phyloP scores from a whole-genome alignment of 441 rosid genomes.

The Erysimum pusillum region DNA sequence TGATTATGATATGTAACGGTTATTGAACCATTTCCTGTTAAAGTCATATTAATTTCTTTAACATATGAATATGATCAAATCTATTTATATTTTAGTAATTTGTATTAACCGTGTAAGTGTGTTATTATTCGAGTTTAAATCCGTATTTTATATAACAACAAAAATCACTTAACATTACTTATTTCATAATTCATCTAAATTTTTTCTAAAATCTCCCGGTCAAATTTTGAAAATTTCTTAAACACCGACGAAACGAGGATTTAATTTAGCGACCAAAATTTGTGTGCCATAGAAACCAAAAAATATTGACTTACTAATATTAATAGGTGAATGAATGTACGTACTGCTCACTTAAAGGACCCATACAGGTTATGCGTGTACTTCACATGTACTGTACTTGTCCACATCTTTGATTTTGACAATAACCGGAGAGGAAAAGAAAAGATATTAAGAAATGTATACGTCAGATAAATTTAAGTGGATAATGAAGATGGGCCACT shows the following conservation, averaged over 20 bases:
- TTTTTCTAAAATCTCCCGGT: too few relatives aligned
- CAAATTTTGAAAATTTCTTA: too few relatives aligned
- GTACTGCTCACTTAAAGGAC: background rate
- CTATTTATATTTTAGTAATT: background rate
- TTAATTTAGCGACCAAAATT: background rate
- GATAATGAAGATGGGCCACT: background rate
- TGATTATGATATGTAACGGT: background rate
- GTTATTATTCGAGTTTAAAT: background rate
- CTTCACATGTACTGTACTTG: slow-evolving; percentile 15
- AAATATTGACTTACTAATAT: background rate
- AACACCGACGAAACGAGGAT: too few relatives aligned
- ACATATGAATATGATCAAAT: too few relatives aligned
- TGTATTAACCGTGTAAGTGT: background rate
- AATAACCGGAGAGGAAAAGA: background rate
- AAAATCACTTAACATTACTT: background rate
- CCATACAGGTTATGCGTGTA: slow-evolving; percentile 23
- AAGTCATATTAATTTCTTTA: too few relatives aligned
- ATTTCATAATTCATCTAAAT: too few relatives aligned
- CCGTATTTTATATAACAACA: background rate
- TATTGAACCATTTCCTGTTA: too few relatives aligned
- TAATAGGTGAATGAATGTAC: background rate
- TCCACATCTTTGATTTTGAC: background rate
- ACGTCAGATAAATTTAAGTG: background rate
- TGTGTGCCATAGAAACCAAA: background rate
- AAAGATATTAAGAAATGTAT: background rate